Percentiles rank a stretch among this genome's conserved stretches.
Evolutionary conservation across 2,329 filamentous ascomycete species (phyloP).

Genomic region (Botryotinia calthae): DNA sequence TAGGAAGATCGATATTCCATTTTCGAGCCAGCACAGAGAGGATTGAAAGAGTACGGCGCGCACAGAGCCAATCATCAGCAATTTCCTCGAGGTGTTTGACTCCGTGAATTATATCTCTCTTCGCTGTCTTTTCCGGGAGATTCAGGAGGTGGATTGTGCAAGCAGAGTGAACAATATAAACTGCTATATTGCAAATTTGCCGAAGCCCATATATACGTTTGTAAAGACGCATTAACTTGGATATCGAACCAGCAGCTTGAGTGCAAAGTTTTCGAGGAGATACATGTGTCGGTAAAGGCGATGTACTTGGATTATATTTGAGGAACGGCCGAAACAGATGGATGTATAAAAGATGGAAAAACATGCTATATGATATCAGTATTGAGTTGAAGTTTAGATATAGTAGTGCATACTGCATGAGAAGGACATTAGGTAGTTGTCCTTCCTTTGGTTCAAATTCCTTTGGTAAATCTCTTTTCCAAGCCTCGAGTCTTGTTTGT

Average conservation of each 20-base stretch:
- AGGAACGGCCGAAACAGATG: conserved; percentile 94
- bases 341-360: conserved; percentile 92
- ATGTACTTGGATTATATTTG: conserved; percentile 78
- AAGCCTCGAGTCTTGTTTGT: conserved; percentile 84
- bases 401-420: conserved; percentile 70
- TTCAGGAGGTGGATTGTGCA: conserved; percentile 95
- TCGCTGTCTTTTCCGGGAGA: conserved; percentile 85
- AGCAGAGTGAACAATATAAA: conserved; percentile 92
- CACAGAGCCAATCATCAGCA: conserved; percentile 90
- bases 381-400: conserved; percentile 3
- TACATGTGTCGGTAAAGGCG: conserved; percentile 80
- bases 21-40: conserved; percentile 81
- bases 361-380: conserved; percentile 67
- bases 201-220: conserved; percentile 87
- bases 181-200: conserved; percentile 93
- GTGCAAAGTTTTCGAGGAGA: conserved; percentile 90
- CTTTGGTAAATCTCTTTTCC: conserved; percentile 77
- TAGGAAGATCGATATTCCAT: conserved; percentile 83
- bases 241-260: conserved; percentile 83
- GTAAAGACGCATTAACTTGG: conserved; percentile 90
- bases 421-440: conserved; percentile 76
- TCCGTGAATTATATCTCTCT: conserved; percentile 84
- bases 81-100: conserved; percentile 93
- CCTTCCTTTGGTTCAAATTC: conserved; percentile 90
- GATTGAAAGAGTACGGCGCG: conserved; percentile 79